These are phyloP conservation scores for Xylariales sp. DNA, from an alignment of 2,329 filamentous ascomycete species.

Conservation along the genomic window DNA sequence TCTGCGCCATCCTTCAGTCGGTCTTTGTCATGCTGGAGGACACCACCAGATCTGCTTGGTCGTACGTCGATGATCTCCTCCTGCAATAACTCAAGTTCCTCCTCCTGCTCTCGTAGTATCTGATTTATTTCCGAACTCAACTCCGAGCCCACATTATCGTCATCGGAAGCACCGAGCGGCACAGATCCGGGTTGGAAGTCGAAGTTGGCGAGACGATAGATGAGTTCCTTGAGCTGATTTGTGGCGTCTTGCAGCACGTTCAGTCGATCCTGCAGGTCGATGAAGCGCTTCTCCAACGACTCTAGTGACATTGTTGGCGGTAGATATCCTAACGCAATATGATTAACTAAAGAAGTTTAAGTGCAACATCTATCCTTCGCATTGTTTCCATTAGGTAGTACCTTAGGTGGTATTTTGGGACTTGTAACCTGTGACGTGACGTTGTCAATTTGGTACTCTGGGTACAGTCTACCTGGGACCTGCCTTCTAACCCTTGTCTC, in stretches of 20 bases:
- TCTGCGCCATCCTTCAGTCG: slow-evolving; percentile 74
- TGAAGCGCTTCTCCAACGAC: slow-evolving; percentile 70
- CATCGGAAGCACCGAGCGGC: slow-evolving; percentile 61
- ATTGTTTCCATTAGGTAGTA: slow-evolving; percentile 18
- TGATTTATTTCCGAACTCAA: slow-evolving; percentile 84
- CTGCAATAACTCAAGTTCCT: slow-evolving; percentile 82
- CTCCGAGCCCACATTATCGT: slow-evolving; percentile 72
- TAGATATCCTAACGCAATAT: not conserved
- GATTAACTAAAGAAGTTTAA: slow-evolving; percentile 1
- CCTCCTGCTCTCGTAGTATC: slow-evolving; percentile 79
- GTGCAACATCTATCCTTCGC: slow-evolving; percentile 21
- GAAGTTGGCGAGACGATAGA: slow-evolving; percentile 68
- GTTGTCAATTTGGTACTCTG: slow-evolving; percentile 2
- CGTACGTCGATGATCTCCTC: slow-evolving; percentile 82
- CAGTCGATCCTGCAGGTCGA: slow-evolving; percentile 70
- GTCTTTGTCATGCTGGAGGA: slow-evolving; percentile 71
- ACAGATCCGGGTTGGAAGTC: slow-evolving; percentile 69
- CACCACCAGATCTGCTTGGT: slow-evolving; percentile 61
- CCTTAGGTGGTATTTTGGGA: slow-evolving; percentile 19
- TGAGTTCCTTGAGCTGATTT: slow-evolving; percentile 67
- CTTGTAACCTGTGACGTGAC: slow-evolving; percentile 26
- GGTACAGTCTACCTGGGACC: too few relatives aligned
- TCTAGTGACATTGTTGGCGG: slow-evolving; percentile 64
- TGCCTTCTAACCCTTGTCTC: not conserved
- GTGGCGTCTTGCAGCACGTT: slow-evolving; percentile 70